Conservation (phyloP, 2,329 filamentous ascomycete species). For the Penicillium sp. region DNA sequence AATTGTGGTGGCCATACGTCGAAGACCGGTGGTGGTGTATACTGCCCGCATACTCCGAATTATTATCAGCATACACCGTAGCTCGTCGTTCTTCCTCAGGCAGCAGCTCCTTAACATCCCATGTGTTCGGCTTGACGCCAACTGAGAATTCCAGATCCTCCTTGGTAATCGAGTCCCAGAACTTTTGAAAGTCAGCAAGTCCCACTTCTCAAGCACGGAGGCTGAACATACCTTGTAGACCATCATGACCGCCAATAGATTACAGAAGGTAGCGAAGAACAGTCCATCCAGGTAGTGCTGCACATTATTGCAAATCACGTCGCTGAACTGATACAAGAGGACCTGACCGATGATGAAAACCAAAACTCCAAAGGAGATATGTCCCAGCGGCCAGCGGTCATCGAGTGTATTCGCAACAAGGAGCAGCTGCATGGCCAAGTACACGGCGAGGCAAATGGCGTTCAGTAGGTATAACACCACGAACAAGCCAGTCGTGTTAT, state of each 20-base stretch:
- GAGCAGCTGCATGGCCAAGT: conserved; percentile 80
- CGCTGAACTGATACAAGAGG: conserved; percentile 83
- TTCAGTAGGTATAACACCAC: conserved; percentile 89
- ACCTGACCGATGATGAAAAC: conserved; percentile 93
- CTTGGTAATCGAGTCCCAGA: conserved; percentile 98
- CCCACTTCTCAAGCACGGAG: background rate
- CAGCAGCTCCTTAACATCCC: conserved; percentile 92
- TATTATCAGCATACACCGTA: conserved; percentile 64
- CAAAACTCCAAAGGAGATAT: conserved; percentile 84
- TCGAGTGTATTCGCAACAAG: conserved; percentile 86
- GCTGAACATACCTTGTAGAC: conserved; percentile 76
- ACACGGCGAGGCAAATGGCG: conserved; percentile 78
- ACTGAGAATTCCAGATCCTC: conserved; percentile 98
- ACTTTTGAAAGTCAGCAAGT: conserved; percentile 55
- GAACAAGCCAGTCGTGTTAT: conserved; percentile 84
- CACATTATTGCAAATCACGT: conserved; percentile 74
- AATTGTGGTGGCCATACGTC: conserved; percentile 38
- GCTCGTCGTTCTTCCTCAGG: conserved; percentile 73
- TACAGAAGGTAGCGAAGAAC: conserved; percentile 91
- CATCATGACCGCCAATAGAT: conserved; percentile 97
- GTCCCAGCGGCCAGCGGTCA: conserved; percentile 90
- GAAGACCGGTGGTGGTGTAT: conserved; percentile 43
- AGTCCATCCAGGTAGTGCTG: conserved; percentile 92
- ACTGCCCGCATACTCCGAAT: conserved; percentile 46
- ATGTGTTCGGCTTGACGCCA: conserved; percentile 90